Base-by-base conservation (phyloP, 805 yeast genomes). In the Yarrowia keelungensis region DNA sequence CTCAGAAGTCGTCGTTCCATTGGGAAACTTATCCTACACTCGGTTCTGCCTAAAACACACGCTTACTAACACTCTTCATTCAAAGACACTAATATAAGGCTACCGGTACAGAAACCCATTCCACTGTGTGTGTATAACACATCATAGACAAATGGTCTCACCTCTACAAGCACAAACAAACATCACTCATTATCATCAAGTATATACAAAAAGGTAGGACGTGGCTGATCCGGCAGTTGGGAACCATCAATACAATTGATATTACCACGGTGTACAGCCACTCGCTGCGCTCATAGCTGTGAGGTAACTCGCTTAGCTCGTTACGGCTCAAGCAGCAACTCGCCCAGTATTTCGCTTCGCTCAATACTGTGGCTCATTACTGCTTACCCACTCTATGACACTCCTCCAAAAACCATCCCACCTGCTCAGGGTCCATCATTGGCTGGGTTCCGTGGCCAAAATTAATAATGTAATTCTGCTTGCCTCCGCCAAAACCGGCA, bases 361-460 rank as follows among this genome's bases (percentile, higher is more conserved):
- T 15, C 46, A n/a, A n/a, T n/a, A n/a, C n/a, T n/a, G n/a, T n/a
- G n/a, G n/a, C n/a, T n/a, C n/a, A n/a, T n/a, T n/a, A n/a, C n/a
- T n/a, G n/a, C n/a, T n/a, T n/a, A n/a, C n/a, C 97, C 67, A 90
- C 78, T 74, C 93, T 85, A 77, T 92, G 97, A 74, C 95, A 89
- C 78, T 92, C 97, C 78, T 91, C 81, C 76, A 95, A 82, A 81
- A 95, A 95, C 79, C 87, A 91, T 70, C 86, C 87, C 71, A 95
- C 86, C 78, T 89, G 89, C 72, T 90, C 97, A 11, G 98, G 97
- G 72, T 91, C 89, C 97, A 95, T 92, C 80, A 91, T 92, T 26
- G 99, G 99, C 77, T 92, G 98, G 26, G 99, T 95, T 16, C 99
- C 99, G 75, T 95, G 99, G 58, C 99, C 99, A 76, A 95, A 90